Evolutionary conservation across 345 rosid genomes (phyloP), one percentile per base, ranked within the genome.

Genomic region (Rhodamnia rubescens): DNA sequence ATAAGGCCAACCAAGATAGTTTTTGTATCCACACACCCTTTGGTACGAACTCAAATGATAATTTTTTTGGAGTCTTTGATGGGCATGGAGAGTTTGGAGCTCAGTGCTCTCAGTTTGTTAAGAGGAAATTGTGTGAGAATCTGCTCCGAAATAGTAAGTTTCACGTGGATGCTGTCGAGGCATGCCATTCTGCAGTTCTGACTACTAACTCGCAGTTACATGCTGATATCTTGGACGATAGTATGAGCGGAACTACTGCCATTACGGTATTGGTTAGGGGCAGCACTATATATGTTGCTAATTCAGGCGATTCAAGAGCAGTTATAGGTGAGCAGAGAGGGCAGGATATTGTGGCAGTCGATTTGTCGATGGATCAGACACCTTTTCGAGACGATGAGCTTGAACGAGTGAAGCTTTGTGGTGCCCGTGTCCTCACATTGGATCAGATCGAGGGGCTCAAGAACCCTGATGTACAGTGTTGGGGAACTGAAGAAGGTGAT

Each of bases 361-460:
- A 97, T 92, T 90, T 97, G 88, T 94, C 98, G 11, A 89, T 93
- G 87, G 99, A 97, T 87, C 99, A 97, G 90, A 97, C 99, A 20
- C 98, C 99, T 0, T 97, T 93, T 87, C 89, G 99, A 81, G 87
- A 86, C 4, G 99, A 97, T 89, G 99, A 97, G 90, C 86, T 93
- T 1, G 98, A 97, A 85, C 93, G 99, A 20, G 99, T 92, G 78
- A 97, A 92, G 92, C 90, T 94, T 27, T 95, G 95, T 88, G 99
- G 99, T 13, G 99, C 98, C 36, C 91, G 98, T 91, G 99, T 97
- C 81, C 91, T 97, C 85, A 96, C 98, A 42, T 89, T 97, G 92
- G 99, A 97, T 91, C 99, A 97, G 90, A 95, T 97, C 83, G 99
- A 97, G 90, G 99, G 99, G 59, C 88, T 97, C 84, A 97, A 97